A percentile compares a stretch with the other conserved stretches of the same genome.
phyloP scores from a whole-genome alignment of 202 grass and related monocot genomes.

The Hordeum pubiflorum region DNA sequence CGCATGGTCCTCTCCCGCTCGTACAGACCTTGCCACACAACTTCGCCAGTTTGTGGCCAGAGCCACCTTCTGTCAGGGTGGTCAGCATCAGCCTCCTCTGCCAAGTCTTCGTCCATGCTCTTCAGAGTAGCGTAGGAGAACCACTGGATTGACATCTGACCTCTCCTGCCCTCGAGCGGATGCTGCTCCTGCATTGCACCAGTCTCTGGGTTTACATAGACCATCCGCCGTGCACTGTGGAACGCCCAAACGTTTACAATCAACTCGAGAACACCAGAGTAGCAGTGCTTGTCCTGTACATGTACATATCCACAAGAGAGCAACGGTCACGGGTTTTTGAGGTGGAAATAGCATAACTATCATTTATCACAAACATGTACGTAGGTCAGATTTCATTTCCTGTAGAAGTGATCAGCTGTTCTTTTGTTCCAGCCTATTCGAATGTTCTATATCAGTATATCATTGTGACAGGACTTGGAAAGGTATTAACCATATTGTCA shows the following conservation, averaged over 20 bases:
- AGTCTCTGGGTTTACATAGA: constrained; percentile 75
- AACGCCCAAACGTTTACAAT: constrained; percentile 93
- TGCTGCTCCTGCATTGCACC: constrained; percentile 90
- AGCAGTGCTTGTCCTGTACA: constrained; percentile 81
- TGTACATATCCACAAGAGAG: constrained; percentile 33
- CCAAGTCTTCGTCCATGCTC: constrained; percentile 92
- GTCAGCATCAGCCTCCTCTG: constrained; percentile 73
- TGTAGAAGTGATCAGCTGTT: background rate
- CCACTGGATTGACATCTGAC: constrained; percentile 72
- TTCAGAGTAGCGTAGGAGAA: constrained; percentile 74
- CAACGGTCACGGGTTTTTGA: background rate
- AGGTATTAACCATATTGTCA: background rate
- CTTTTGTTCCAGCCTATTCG: background rate
- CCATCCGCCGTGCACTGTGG: constrained; percentile 76
- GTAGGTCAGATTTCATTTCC: background rate
- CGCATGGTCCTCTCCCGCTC: constrained; percentile 78
- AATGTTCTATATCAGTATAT: background rate
- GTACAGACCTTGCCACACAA: constrained; percentile 79
- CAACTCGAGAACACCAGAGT: constrained; percentile 70
- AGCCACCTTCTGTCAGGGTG: constrained; percentile 51
- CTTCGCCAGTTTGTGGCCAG: constrained; percentile 82
- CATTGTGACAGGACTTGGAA: background rate
- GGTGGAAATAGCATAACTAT: background rate
- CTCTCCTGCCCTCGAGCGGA: constrained; percentile 42
- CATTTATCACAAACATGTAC: constrained; percentile 3